phyloP scores from a whole-genome alignment of 2,329 filamentous ascomycete species.

The Colletotrichum sp. region DNA sequence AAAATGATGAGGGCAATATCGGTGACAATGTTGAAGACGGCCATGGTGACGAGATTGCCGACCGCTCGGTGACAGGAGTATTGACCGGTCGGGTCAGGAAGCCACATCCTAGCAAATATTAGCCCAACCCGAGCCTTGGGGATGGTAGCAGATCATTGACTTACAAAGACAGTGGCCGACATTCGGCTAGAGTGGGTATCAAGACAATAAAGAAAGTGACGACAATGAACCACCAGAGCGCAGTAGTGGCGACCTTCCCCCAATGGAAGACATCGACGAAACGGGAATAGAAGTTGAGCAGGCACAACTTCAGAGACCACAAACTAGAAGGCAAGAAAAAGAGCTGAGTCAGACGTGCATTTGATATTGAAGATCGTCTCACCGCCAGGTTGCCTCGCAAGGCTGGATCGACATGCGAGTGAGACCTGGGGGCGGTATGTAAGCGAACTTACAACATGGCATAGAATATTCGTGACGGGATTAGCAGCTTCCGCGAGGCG shows the following conservation, averaged over 20 bases:
- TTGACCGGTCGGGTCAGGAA: constrained; percentile 3
- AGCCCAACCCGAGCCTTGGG: neutral
- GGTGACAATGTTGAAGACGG: constrained; percentile 32
- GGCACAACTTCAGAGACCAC: constrained; percentile 33
- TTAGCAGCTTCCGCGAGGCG: constrained; percentile 29
- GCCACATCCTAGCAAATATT: neutral
- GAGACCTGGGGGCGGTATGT: neutral
- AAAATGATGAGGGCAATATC: constrained; percentile 33
- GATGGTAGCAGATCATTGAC: neutral
- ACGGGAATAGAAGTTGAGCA: constrained; percentile 34
- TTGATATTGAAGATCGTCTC: neutral
- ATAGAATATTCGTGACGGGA: constrained; percentile 32
- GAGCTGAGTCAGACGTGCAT: neutral
- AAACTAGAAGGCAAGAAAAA: constrained; percentile 19
- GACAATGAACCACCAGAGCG: constrained; percentile 30
- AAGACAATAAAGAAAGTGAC: constrained; percentile 30
- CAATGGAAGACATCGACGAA: constrained; percentile 28
- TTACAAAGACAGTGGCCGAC: constrained; percentile 28
- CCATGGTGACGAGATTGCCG: constrained; percentile 32
- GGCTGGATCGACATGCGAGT: neutral
- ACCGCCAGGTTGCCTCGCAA: neutral
- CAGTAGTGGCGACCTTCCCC: constrained; percentile 24
- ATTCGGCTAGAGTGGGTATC: constrained; percentile 30
- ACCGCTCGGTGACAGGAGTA: constrained; percentile 27
- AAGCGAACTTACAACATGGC: constrained; percentile 29